A percentile compares a stretch with the other conserved stretches of the same genome.
Evolutionary conservation across 2,329 filamentous ascomycete species (phyloP).

Genomic region (Penicillium sp.): DNA sequence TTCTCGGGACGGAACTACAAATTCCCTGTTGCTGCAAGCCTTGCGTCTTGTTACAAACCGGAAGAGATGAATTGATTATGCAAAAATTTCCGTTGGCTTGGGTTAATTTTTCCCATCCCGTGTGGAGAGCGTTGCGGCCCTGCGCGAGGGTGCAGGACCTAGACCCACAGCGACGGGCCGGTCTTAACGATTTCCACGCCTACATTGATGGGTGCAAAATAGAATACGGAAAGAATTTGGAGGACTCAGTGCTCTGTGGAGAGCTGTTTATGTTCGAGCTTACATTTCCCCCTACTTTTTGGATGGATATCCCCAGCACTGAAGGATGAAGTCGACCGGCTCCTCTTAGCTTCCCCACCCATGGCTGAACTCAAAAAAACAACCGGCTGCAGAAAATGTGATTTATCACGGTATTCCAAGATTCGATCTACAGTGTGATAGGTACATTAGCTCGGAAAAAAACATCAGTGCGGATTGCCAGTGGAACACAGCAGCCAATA

Average conservation of each 20-base stretch:
- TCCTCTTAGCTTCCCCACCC: constrained; percentile 6
- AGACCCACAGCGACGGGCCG: too few relatives aligned
- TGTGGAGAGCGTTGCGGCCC: background rate
- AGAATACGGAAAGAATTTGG: too few relatives aligned
- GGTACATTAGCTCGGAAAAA: background rate
- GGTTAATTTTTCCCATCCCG: background rate
- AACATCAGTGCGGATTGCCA: background rate
- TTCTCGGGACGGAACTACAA: background rate
- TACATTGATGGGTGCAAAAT: too few relatives aligned
- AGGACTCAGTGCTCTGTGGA: too few relatives aligned
- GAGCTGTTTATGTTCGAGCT: too few relatives aligned
- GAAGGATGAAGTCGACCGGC: too few relatives aligned
- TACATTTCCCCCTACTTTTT: too few relatives aligned
- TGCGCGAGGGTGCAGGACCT: background rate
- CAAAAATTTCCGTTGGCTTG: background rate
- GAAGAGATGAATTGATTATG: background rate
- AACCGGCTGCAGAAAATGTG: constrained; percentile 5
- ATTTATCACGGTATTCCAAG: background rate
- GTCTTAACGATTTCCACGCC: too few relatives aligned
- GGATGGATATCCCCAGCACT: too few relatives aligned
- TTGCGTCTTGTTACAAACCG: background rate
- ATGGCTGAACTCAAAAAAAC: constrained; percentile 10
- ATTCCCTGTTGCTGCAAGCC: background rate
- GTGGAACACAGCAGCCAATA: background rate
- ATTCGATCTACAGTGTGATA: background rate